phyloP scores from a whole-genome alignment of 2,329 filamentous ascomycete genomes.

The Exophiala sp. region DNA sequence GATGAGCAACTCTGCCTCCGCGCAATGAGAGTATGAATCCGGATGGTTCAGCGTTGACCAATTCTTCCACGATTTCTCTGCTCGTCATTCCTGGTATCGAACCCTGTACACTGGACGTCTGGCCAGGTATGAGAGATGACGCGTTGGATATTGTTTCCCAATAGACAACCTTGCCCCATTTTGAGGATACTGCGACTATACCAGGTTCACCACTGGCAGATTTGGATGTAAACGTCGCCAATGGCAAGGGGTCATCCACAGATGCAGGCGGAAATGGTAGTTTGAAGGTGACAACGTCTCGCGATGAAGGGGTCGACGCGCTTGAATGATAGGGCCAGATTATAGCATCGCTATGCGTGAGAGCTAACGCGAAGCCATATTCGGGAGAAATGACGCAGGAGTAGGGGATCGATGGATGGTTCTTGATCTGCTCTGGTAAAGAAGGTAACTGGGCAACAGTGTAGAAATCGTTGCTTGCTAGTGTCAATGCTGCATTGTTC shows the following conservation, averaged over 20 bases:
- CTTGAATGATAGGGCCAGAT: constrained; percentile 77
- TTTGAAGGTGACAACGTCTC: constrained; percentile 75
- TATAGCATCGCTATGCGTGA: constrained; percentile 78
- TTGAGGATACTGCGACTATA: constrained; percentile 79
- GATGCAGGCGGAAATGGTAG: constrained; percentile 70
- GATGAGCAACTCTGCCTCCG: constrained; percentile 78
- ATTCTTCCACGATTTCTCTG: constrained; percentile 71
- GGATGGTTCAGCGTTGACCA: constrained; percentile 80
- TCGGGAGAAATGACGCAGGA: constrained; percentile 63
- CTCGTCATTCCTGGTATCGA: constrained; percentile 69
- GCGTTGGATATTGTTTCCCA: constrained; percentile 95
- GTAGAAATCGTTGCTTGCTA: constrained; percentile 77
- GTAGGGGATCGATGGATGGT: constrained; percentile 55
- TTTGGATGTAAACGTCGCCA: constrained; percentile 77
- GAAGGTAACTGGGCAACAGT: constrained; percentile 79
- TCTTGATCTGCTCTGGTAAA: constrained; percentile 71
- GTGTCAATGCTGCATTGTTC: constrained; percentile 32
- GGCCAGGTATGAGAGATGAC: constrained; percentile 76
- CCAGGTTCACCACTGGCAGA: constrained; percentile 79
- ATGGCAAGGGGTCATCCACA: constrained; percentile 67
- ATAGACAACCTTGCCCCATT: constrained; percentile 80
- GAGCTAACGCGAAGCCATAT: constrained; percentile 70
- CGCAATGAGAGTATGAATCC: constrained; percentile 84
- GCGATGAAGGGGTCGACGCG: constrained; percentile 58
- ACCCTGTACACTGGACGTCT: constrained; percentile 75